Conservation (phyloP, 345 rosid species). For the Heritiera littoralis region DNA sequence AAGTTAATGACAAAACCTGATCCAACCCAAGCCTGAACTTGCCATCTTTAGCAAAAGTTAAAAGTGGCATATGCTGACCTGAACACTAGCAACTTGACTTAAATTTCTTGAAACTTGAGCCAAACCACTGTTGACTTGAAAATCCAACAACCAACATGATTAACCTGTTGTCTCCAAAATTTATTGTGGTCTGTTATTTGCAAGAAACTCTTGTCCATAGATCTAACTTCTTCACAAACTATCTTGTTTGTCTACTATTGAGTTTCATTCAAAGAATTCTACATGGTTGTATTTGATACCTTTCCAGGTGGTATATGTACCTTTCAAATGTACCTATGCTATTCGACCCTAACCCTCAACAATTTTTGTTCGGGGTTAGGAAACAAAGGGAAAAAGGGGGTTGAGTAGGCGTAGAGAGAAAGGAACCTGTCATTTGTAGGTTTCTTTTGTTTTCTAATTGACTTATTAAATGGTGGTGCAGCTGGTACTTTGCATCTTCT, state of each 20-base stretch:
- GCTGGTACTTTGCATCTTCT: constrained; percentile 77
- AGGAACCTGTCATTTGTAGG: constrained; percentile 6
- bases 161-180: background rate
- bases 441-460: background rate
- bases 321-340: background rate
- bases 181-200: background rate
- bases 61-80: background rate
- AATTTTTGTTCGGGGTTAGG: background rate
- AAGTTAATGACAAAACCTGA: background rate
- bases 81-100: background rate
- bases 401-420: background rate
- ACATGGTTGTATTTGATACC: background rate
- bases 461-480: constrained; percentile 39
- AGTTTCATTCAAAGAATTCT: background rate
- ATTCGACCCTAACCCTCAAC: background rate
- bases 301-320: background rate
- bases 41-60: background rate
- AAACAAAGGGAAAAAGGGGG: background rate
- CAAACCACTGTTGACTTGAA: background rate
- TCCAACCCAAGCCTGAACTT: background rate
- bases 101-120: background rate
- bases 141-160: background rate
- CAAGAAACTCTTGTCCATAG: background rate
- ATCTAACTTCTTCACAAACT: background rate
- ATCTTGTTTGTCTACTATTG: background rate